phyloP scores from a whole-genome alignment of 2,329 filamentous ascomycete species.

The Pseudogymnoascus pannorum region DNA sequence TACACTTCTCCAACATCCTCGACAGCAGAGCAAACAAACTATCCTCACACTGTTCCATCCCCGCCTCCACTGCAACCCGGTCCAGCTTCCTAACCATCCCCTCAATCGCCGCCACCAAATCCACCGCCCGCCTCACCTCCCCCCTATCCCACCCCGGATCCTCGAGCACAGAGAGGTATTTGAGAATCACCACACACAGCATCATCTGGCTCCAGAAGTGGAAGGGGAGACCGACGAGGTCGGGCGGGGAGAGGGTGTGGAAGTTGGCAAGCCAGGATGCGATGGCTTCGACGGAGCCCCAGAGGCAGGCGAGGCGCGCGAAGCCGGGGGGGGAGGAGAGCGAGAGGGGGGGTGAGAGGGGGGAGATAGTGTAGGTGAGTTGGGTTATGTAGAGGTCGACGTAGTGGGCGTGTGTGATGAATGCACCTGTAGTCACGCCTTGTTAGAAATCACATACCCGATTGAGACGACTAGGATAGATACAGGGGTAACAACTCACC shows the following conservation, averaged over 20 bases:
- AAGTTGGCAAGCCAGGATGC: slow-evolving; percentile 31
- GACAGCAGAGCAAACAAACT: slow-evolving; percentile 23
- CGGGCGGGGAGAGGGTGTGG: slow-evolving; percentile 22
- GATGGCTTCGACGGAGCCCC: slow-evolving; percentile 30
- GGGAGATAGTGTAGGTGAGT: slow-evolving; percentile 24
- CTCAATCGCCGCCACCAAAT: slow-evolving; percentile 29
- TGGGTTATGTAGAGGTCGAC: slow-evolving; percentile 16
- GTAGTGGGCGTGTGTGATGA: slow-evolving; percentile 12
- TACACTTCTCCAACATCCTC: slow-evolving; percentile 22
- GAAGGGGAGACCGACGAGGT: slow-evolving; percentile 29
- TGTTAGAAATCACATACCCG: no score
- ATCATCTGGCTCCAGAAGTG: slow-evolving; percentile 33
- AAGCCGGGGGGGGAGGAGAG: slow-evolving; percentile 20
- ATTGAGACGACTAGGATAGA: no score
- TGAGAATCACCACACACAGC: slow-evolving; percentile 29
- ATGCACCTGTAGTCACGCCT: slow-evolving; percentile 13
- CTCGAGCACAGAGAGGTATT: slow-evolving; percentile 31
- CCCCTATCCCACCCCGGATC: slow-evolving; percentile 33
- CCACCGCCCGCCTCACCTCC: slow-evolving; percentile 28
- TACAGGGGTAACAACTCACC: slow-evolving; percentile 15
- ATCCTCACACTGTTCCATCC: slow-evolving; percentile 25
- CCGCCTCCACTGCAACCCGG: slow-evolving; percentile 23
- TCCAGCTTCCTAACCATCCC: slow-evolving; percentile 26
- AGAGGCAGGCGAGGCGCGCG: slow-evolving; percentile 29
- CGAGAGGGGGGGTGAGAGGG: slow-evolving; percentile 16